phyloP scores from a whole-genome alignment of 768 basidiomycete genomes.

The Pisolithus albus region DNA sequence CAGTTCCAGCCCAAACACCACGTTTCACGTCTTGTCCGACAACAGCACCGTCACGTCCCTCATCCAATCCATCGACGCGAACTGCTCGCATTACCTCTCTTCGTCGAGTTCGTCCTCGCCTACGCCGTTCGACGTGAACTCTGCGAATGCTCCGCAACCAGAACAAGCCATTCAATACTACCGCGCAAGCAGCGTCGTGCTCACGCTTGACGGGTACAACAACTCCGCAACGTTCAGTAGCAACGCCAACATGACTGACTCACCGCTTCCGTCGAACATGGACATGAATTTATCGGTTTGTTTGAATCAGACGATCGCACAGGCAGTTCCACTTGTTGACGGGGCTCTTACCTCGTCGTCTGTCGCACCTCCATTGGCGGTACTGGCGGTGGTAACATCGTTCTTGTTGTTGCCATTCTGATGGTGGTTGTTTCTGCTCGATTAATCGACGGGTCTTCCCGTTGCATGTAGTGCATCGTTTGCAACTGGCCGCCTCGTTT shows the following conservation, averaged over 20 bases:
- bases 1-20: slow-evolving; percentile 25
- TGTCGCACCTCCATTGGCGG: no score
- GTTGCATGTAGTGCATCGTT: no score
- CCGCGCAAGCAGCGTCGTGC: slow-evolving; percentile 54
- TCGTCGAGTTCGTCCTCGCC: slow-evolving; percentile 28
- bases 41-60: slow-evolving; percentile 41
- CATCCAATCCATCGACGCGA: slow-evolving; percentile 34
- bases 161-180: slow-evolving; percentile 62
- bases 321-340: no score
- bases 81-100: slow-evolving; percentile 37
- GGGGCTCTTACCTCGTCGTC: no score
- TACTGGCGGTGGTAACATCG: no score
- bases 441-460: no score
- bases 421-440: no score
- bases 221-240: slow-evolving; percentile 44
- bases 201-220: slow-evolving; percentile 63
- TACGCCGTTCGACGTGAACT: slow-evolving; percentile 24
- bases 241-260: slow-evolving; percentile 36
- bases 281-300: slow-evolving; percentile 19
- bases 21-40: slow-evolving; percentile 43
- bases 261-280: slow-evolving; percentile 47
- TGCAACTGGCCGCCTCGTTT: no score
- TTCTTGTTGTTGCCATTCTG: no score
- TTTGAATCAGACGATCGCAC: no score
- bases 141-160: slow-evolving; percentile 29